phyloP scores from a whole-genome alignment of 2,329 filamentous ascomycete genomes.

The Exophiala spinifera region DNA sequence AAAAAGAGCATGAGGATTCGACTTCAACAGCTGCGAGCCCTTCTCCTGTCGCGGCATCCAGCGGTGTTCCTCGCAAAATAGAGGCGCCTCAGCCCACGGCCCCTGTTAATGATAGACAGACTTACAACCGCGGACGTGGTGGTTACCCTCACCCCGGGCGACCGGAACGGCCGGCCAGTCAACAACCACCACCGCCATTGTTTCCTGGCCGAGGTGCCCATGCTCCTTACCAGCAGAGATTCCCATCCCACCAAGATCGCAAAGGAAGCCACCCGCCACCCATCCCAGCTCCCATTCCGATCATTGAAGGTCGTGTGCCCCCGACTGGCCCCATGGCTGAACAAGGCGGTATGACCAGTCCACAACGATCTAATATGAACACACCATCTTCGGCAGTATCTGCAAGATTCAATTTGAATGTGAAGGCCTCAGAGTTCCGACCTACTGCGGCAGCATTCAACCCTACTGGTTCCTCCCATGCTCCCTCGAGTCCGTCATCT shows the following conservation, averaged over 20 bases:
- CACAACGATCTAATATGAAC: constrained; percentile 44
- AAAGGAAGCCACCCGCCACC: constrained; percentile 15
- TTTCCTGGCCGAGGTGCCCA: constrained; percentile 16
- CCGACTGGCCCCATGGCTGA: constrained; percentile 69
- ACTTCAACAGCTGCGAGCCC: constrained; percentile 33
- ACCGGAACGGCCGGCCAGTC: constrained; percentile 32
- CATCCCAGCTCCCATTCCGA: constrained; percentile 54
- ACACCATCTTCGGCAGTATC: constrained; percentile 54
- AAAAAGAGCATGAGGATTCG: constrained; percentile 66
- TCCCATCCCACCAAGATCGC: constrained; percentile 26
- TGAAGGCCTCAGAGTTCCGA: constrained; percentile 71
- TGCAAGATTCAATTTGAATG: constrained; percentile 52
- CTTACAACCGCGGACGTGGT: constrained; percentile 46
- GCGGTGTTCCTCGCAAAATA: constrained; percentile 53
- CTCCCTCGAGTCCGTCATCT: constrained; percentile 69
- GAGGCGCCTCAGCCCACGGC: constrained; percentile 38
- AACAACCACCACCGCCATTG: constrained; percentile 33
- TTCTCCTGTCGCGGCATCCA: constrained; percentile 39
- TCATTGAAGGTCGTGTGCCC: constrained; percentile 66
- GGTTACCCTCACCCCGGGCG: constrained; percentile 32
- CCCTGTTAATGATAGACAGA: constrained; percentile 46
- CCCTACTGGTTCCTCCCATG: constrained; percentile 60
- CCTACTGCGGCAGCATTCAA: constrained; percentile 82
- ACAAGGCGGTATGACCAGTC: constrained; percentile 41
- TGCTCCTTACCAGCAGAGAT: constrained; percentile 14